Evolutionary conservation across 2,329 filamentous ascomycete genomes (phyloP).

Genomic region (Chalaropsis ovoidea): DNA sequence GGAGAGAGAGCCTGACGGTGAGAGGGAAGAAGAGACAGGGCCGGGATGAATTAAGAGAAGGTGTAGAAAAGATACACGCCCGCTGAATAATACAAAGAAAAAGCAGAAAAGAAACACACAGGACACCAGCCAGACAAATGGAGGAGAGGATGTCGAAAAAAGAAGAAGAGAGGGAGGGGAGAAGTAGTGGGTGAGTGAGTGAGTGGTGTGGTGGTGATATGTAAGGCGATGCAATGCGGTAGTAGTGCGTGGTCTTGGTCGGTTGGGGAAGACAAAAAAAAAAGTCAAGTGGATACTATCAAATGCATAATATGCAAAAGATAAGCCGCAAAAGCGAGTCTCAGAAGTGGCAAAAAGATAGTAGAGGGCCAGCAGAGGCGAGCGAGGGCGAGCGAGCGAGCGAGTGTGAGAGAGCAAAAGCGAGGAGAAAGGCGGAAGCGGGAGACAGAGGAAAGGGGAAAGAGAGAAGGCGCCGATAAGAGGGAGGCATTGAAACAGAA

Average conservation of each 20-base stretch:
- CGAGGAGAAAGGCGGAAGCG: neutral
- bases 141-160: neutral
- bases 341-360: conserved; percentile 13
- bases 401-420: neutral
- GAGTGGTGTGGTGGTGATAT: neutral
- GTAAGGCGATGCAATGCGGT: conserved; percentile 7
- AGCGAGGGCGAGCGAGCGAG: neutral
- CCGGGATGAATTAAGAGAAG: conserved; percentile 3
- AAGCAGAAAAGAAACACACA: neutral
- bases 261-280: conserved; percentile 14
- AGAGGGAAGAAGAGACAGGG: neutral
- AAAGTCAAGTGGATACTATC: conserved; percentile 4
- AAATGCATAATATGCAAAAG: conserved; percentile 14
- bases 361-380: neutral
- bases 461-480: neutral
- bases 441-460: neutral
- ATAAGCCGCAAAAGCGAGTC: conserved; percentile 7
- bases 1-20: conserved; percentile 5
- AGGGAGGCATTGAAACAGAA: conserved; percentile 8
- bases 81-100: conserved; percentile 1
- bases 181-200: no score
- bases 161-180: neutral
- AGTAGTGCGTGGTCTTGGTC: neutral
- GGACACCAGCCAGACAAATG: neutral
- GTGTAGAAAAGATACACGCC: conserved; percentile 2